These are phyloP conservation scores for Candida krabiensis DNA, from an alignment of 805 yeast species.

Conservation along the genomic window DNA sequence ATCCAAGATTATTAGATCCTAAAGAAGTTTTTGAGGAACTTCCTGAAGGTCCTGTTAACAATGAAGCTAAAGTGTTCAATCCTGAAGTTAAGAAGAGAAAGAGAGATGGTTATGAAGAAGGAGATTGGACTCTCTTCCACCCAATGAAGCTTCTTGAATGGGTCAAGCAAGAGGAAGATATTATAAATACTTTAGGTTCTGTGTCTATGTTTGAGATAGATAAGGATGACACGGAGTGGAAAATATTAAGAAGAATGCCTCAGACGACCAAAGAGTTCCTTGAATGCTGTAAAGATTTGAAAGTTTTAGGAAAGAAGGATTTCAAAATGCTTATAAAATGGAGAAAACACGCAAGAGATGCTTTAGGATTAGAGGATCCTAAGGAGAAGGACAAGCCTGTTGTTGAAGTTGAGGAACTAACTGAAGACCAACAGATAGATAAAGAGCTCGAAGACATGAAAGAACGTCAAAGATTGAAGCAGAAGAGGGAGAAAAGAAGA, in stretches of 20 bases:
- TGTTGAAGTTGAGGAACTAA: slow-evolving; percentile 68
- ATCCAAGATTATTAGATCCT: slow-evolving; percentile 89
- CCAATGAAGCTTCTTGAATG: slow-evolving; percentile 77
- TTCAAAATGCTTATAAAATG: slow-evolving; percentile 82
- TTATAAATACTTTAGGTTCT: slow-evolving; percentile 78
- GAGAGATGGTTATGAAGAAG: slow-evolving; percentile 97
- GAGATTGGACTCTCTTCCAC: slow-evolving; percentile 74
- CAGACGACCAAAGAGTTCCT: slow-evolving; percentile 76
- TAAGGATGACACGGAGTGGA: slow-evolving; percentile 69
- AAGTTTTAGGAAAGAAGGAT: slow-evolving; percentile 92
- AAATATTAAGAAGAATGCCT: slow-evolving; percentile 65
- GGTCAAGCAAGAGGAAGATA: slow-evolving; percentile 69
- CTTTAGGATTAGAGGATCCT: slow-evolving; percentile 63
- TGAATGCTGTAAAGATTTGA: slow-evolving; percentile 86
- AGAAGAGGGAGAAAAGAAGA: slow-evolving; percentile 79
- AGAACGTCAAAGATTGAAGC: slow-evolving; percentile 65
- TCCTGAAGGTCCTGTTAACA: slow-evolving; percentile 68
- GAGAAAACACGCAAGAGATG: slow-evolving; percentile 82
- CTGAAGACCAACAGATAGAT: slow-evolving; percentile 88
- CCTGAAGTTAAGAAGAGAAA: slow-evolving; percentile 89
- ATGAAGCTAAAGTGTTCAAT: slow-evolving; percentile 89
- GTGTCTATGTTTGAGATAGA: slow-evolving; percentile 65
- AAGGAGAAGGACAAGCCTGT: slow-evolving; percentile 48
- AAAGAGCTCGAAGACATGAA: slow-evolving; percentile 76
- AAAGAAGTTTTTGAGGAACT: slow-evolving; percentile 93